Percentiles rank a stretch among this genome's conserved stretches.
phyloP scores from a whole-genome alignment of 2,329 filamentous ascomycete genomes.

The Xylaria sp. region DNA sequence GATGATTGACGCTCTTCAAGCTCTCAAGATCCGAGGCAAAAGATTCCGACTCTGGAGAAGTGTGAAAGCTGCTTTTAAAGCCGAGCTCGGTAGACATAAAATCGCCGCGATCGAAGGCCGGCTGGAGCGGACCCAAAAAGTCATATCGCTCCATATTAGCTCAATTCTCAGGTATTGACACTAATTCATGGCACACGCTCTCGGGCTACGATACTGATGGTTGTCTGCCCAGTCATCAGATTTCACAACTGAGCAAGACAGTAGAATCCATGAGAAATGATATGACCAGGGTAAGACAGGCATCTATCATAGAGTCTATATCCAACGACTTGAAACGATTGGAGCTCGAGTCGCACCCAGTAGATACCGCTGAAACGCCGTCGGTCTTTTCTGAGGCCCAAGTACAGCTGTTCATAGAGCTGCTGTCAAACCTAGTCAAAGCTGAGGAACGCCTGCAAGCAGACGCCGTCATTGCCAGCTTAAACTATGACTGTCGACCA shows the following conservation, averaged over 20 bases:
- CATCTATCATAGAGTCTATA: slow-evolving; percentile 3
- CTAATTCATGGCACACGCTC: neutral
- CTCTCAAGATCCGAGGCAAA: neutral
- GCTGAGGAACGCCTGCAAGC: neutral
- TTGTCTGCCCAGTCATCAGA: neutral
- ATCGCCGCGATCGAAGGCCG: neutral
- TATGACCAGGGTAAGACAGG: neutral
- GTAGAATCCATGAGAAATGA: neutral
- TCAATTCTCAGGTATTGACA: neutral
- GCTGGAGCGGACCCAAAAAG: neutral
- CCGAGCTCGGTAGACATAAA: neutral
- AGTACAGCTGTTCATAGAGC: neutral
- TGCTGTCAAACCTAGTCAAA: neutral
- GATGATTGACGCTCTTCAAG: neutral
- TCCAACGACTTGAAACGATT: neutral
- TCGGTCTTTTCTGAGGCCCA: neutral
- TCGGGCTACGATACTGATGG: neutral
- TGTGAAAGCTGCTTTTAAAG: neutral
- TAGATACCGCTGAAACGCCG: neutral
- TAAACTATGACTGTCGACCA: slow-evolving; percentile 11
- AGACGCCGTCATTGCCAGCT: neutral
- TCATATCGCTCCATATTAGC: neutral
- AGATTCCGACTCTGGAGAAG: neutral
- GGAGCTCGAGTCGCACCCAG: neutral
- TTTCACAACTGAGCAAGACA: neutral